Evolutionary conservation across 768 basidiomycete species (phyloP), one percentile per base, ranked within the genome.

Genomic region (Suillus placidus): DNA sequence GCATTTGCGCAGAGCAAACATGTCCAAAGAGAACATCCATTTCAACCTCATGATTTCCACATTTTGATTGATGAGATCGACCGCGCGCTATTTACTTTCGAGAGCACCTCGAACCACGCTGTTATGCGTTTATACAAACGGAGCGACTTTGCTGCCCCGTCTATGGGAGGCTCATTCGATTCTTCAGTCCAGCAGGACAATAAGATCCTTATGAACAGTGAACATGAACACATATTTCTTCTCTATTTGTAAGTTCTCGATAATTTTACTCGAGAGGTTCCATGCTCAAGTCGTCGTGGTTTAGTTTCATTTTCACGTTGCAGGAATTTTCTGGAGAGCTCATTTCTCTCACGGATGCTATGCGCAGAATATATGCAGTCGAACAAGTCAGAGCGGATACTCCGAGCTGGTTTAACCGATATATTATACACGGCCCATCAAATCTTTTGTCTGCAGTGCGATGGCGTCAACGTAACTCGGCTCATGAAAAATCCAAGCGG

Each of bases 311-410:
- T 68, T 99, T 98, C 78, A 97, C 95, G 0, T 76, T 98, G 52
- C 95, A 99, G 77, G 97, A 99, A 73, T 98, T 98, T 74, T 86
- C 93, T 9, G 82, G 85, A 65, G 97, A 99, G 76, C 77, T 97
- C 60, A 81, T 91, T 38, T 88, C 87, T 23, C 86, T 99, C 13
- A 84, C 93, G 0, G 93, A 95, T 73, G 89, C 93, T 9, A 92
- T 98, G 83, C 83, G 88, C 60, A 83, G 89, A 64, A 89, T 98
- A 55, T 90, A 92, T 63, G 83, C 80, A 62, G 85, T 87, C 45
- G 90, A 94, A 73, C 82, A 86, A 63, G 80, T 82, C 32, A 78
- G 79, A 52, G 72, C 74, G 0, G 71, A 72, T 18, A 69, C 74
- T 51, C 70, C 73, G 40, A 72, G 74, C 45, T 82, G 80, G 81